Evolutionary conservation across 257 asterid species (phyloP), one percentile per base, ranked within the genome.

Genomic region (Ajuga chamaepitys): DNA sequence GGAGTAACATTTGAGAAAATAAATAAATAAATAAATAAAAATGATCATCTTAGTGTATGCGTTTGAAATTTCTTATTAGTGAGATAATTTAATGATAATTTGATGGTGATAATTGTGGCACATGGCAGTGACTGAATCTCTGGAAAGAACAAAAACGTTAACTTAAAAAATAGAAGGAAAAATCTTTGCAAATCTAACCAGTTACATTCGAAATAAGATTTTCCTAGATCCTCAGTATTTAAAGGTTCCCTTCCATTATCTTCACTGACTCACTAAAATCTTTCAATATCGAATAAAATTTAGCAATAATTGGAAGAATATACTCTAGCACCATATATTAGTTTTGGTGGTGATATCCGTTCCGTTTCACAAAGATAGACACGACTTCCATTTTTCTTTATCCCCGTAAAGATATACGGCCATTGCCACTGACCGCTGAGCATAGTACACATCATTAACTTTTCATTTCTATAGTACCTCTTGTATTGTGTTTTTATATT

Each of bases 181-280:
- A 79, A 83, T 86, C 87, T 75, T 53, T 70, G 66, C 54, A 75
- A 73, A 86, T 81, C 90, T 70, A 73, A 69, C 70, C 69, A 58
- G 76, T 69, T 64, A 66, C 68, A 38, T 74, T 40, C 44, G 75
- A 58, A 61, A 66, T 63, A 79, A 68, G 80, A 80, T 73, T 67
- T 72, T 55, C 58, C 40, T 58, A 68, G 67, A 73, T 74, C 64
- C 71, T 20, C 34, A 60, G 57, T 71, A 67, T 68, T 56, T 47
- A 47, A 71, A 67, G 66, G 62, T 63, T 77, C 74, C 52, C 41
- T 67, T 53, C 35, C 61, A 16, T 68, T 64, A 75, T 79, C 66
- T 68, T 64, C 14, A 26, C 60, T 59, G 70, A 74, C 70, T 76
- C 79, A 73, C 80, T 67, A 71, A 77, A 52, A 74, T 80, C 78